Evolutionary conservation across 2,329 filamentous ascomycete genomes (phyloP), one percentile per base, ranked within the genome.

Genomic region (Cladophialophora chaetospira): DNA sequence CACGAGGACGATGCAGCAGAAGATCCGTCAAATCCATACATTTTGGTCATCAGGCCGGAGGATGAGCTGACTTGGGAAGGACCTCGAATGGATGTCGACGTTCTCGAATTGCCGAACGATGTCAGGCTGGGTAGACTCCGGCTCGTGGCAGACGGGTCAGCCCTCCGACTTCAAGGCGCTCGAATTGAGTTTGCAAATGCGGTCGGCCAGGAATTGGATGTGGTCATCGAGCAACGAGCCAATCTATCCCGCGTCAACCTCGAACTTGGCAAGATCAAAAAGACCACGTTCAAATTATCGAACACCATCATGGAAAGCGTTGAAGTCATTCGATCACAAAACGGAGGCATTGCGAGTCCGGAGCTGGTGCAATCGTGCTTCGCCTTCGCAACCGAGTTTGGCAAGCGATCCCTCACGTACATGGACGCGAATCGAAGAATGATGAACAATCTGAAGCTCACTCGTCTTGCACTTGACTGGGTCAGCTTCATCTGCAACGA

Each of bases 291-390:
- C 79, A 96, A 96, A 73, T 81, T 99, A 40, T 96, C 91, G 49
- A 97, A 97, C 74, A 91, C 91, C 5, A 97, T 99, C 73, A 97
- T 99, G 91, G 93, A 97, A 72, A 97, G 91, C 70, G 94, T 99
- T 42, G 91, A 96, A 70, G 91, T 90, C 61, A 94, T 99, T 63
- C 84, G 91, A 62, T 86, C 86, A 65, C 93, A 99, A 72, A 91
- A 91, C 1, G 81, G 83, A 55, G 89, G 88, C 6, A 83, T 93
- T 63, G 88, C 94, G 63, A 96, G 93, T 70, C 91, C 96, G 67
- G 94, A 99, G 68, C 83, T 99, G 26, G 94, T 99, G 62, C 94
- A 99, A 72, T 96, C 91, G 4, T 99, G 93, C 74, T 99, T 97
- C 72, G 89, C 95, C 36, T 99, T 97, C 68, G 94, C 94, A n/a